Percentiles rank a stretch among this genome's conserved stretches.
These are phyloP conservation scores for Cordyceps javanica DNA, from an alignment of 2,329 filamentous ascomycete species.

Conservation along the genomic window DNA sequence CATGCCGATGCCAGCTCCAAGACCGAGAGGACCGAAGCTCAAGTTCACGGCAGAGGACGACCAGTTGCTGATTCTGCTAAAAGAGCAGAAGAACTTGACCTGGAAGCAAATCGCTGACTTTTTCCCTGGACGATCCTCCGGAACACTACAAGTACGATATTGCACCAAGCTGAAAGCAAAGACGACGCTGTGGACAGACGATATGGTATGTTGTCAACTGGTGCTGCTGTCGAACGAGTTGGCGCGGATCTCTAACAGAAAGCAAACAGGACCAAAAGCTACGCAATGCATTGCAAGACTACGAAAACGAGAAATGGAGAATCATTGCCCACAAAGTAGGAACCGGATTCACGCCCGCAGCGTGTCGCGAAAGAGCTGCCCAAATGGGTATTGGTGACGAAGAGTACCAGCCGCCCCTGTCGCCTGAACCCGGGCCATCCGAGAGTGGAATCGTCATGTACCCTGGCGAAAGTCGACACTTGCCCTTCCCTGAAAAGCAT, in stretches of 20 bases:
- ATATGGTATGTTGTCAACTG: conserved; percentile 61
- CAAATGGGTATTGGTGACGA: conserved; percentile 47
- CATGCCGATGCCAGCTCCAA: conserved; percentile 76
- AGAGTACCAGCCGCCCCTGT: conserved; percentile 47
- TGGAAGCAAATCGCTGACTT: conserved; percentile 98
- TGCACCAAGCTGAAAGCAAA: conserved; percentile 94
- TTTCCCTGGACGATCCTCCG: conserved; percentile 84
- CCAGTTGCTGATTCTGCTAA: conserved; percentile 77
- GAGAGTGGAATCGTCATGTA: conserved; percentile 11
- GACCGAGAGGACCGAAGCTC: conserved; percentile 80
- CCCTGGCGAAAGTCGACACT: conserved; percentile 4
- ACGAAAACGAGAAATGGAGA: conserved; percentile 89
- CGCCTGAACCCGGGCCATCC: conserved; percentile 28
- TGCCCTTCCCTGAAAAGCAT: conserved; percentile 10
- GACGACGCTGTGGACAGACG: conserved; percentile 87
- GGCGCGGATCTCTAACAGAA: not conserved
- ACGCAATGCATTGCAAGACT: conserved; percentile 70
- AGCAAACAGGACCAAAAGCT: conserved; percentile 66
- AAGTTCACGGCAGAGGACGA: conserved; percentile 95
- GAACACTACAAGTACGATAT: conserved; percentile 87
- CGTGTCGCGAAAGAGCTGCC: conserved; percentile 74
- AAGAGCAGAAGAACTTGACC: conserved; percentile 89
- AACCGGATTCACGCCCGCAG: conserved; percentile 78
- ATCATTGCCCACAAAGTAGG: conserved; percentile 88
- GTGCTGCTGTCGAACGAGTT: not conserved